phyloP scores from a whole-genome alignment of 768 basidiomycete species.

The Cantharellus anzutake region DNA sequence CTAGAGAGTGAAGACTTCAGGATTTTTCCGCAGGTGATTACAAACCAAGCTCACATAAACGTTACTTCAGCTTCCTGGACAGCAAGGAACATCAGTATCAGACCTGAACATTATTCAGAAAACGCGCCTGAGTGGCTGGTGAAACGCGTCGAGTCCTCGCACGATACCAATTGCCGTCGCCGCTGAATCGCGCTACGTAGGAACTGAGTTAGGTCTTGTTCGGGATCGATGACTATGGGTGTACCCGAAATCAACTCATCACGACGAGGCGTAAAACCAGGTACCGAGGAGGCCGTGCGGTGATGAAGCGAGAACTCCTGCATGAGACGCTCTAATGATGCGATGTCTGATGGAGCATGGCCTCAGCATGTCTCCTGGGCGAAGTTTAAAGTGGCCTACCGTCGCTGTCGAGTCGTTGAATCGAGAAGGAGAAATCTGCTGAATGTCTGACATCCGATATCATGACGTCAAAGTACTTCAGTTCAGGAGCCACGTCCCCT shows the following conservation, averaged over 20 bases:
- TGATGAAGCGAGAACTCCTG: constrained; percentile 80
- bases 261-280: constrained; percentile 60
- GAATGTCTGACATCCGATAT: constrained; percentile 66
- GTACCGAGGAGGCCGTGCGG: constrained; percentile 33
- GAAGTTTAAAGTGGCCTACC: constrained; percentile 26
- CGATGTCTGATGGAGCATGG: constrained; percentile 41
- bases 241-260: constrained; percentile 85
- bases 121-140: constrained; percentile 43
- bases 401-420: constrained; percentile 83
- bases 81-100: not conserved
- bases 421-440: constrained; percentile 70
- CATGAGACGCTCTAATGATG: constrained; percentile 86
- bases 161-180: constrained; percentile 86
- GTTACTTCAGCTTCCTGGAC: constrained; percentile 65
- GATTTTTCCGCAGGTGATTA: not conserved
- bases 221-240: constrained; percentile 36
- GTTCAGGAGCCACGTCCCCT: constrained; percentile 32
- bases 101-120: not conserved
- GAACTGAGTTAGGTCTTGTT: not conserved
- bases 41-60: constrained; percentile 35
- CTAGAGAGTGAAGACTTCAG: not conserved
- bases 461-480: constrained; percentile 85
- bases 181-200: constrained; percentile 12
- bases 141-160: constrained; percentile 79
- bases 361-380: not conserved